Evolutionary conservation across 2,329 filamentous ascomycete species (phyloP).

Genomic region (Chaetoscypha palmicola): DNA sequence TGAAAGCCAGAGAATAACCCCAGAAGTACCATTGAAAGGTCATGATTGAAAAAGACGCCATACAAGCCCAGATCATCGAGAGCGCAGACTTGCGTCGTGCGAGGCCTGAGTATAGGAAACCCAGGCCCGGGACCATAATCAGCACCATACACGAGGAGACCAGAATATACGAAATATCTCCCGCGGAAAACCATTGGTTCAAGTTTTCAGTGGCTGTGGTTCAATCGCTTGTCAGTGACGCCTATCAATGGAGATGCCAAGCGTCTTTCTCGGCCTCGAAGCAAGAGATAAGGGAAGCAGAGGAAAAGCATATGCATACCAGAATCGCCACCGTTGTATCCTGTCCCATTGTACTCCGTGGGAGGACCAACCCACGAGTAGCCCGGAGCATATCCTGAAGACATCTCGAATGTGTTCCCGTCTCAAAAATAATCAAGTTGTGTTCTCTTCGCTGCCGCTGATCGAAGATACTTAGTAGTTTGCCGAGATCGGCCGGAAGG

Average conservation of each 20-base stretch:
- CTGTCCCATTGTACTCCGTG: constrained; percentile 55
- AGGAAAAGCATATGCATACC: constrained; percentile 22
- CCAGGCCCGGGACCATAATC: constrained; percentile 94
- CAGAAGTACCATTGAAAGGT: constrained; percentile 99
- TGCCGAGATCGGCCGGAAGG: constrained; percentile 18
- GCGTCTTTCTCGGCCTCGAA: too few species aligned
- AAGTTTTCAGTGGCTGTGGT: constrained; percentile 69
- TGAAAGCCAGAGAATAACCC: constrained; percentile 95
- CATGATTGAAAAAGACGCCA: constrained; percentile 86
- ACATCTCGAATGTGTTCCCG: constrained; percentile 14
- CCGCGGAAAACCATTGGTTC: constrained; percentile 91
- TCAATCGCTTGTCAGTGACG: too few species aligned
- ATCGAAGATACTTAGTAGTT: too few species aligned
- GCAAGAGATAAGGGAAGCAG: constrained; percentile 1
- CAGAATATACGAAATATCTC: constrained; percentile 92
- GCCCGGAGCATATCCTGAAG: constrained; percentile 22
- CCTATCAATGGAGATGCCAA: not conserved
- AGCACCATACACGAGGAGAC: constrained; percentile 86
- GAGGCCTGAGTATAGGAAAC: constrained; percentile 94
- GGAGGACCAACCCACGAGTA: constrained; percentile 54
- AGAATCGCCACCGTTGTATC: constrained; percentile 30
- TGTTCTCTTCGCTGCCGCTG: not conserved
- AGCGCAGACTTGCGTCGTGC: constrained; percentile 96
- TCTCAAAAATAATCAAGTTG: constrained; percentile 4
- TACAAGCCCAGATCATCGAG: constrained; percentile 94